Percentiles rank a stretch among this genome's conserved stretches.
phyloP scores from a whole-genome alignment of 2,329 filamentous ascomycete genomes.

The Colletotrichum godetiae region DNA sequence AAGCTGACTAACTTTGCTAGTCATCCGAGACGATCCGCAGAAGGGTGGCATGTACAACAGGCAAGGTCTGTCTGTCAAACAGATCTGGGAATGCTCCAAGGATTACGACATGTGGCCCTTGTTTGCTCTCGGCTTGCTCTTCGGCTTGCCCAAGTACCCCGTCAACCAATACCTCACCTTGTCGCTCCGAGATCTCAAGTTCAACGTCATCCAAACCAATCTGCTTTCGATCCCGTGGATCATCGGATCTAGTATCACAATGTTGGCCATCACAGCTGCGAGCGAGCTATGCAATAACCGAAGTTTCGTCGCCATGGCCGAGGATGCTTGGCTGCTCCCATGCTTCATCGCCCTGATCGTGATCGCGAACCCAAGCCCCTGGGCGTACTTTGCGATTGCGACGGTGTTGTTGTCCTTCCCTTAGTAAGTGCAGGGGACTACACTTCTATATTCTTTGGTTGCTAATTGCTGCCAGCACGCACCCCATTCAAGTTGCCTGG shows the following conservation, averaged over 20 bases:
- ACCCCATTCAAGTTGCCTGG: constrained; percentile 68
- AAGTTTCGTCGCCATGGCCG: constrained; percentile 58
- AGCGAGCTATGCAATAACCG: constrained; percentile 62
- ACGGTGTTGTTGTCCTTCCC: constrained; percentile 62
- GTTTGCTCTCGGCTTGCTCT: constrained; percentile 60
- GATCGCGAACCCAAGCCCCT: constrained; percentile 50
- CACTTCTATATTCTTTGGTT: neutral
- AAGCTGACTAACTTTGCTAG: constrained; percentile 37
- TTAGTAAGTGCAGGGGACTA: constrained; percentile 47
- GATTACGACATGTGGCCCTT: constrained; percentile 70
- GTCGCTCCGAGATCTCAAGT: constrained; percentile 39
- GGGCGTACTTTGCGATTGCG: constrained; percentile 62
- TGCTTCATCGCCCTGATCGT: constrained; percentile 61
- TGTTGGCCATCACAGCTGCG: constrained; percentile 61
- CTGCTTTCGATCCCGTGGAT: constrained; percentile 48
- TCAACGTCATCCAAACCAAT: constrained; percentile 61
- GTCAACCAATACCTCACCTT: constrained; percentile 42
- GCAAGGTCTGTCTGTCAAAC: constrained; percentile 59
- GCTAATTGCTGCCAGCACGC: constrained; percentile 41
- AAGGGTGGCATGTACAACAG: constrained; percentile 70
- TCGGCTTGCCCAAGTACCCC: constrained; percentile 43
- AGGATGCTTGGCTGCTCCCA: constrained; percentile 65
- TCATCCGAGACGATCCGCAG: constrained; percentile 65
- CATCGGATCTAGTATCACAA: constrained; percentile 62
- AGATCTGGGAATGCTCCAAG: constrained; percentile 59